Evolutionary conservation across 345 rosid species (phyloP).

Genomic region (Carallia pectinifolia): DNA sequence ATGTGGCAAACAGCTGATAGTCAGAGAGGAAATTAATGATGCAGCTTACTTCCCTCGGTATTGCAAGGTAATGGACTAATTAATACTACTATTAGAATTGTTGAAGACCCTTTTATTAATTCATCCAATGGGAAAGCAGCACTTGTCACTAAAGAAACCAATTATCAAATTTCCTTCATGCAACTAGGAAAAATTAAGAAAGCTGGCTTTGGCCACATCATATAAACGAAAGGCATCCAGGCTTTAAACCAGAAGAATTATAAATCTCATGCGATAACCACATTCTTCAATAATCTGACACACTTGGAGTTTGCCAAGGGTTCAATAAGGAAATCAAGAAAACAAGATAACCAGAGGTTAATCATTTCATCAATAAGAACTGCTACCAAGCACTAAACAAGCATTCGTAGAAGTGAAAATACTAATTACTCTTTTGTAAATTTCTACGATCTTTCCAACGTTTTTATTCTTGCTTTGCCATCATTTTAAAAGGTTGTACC

Average conservation of each 20-base stretch:
- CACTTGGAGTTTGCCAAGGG: not conserved
- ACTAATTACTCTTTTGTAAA: too few species aligned
- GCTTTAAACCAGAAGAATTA: too few species aligned
- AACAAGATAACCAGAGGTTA: not conserved
- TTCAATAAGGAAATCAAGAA: not conserved
- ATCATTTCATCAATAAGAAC: not conserved
- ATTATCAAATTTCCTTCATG: too few species aligned
- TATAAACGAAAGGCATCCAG: too few species aligned
- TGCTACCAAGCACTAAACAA: not conserved
- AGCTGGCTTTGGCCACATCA: too few species aligned
- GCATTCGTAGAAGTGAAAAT: too few species aligned
- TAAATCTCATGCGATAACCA: not conserved
- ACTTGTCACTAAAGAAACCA: too few species aligned
- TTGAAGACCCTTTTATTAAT: not conserved
- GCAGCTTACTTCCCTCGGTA: not conserved
- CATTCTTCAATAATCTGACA: not conserved
- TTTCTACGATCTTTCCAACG: too few species aligned
- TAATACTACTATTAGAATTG: not conserved
- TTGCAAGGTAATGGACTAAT: not conserved
- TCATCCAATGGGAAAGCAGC: too few species aligned
- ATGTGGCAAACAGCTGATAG: not conserved
- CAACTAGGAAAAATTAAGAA: too few species aligned
- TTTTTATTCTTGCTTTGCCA: too few species aligned
- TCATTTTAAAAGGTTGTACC: too few species aligned
- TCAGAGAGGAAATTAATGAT: not conserved